phyloP scores from a whole-genome alignment of 2,329 filamentous ascomycete species.

The Biscogniauxia sp. region DNA sequence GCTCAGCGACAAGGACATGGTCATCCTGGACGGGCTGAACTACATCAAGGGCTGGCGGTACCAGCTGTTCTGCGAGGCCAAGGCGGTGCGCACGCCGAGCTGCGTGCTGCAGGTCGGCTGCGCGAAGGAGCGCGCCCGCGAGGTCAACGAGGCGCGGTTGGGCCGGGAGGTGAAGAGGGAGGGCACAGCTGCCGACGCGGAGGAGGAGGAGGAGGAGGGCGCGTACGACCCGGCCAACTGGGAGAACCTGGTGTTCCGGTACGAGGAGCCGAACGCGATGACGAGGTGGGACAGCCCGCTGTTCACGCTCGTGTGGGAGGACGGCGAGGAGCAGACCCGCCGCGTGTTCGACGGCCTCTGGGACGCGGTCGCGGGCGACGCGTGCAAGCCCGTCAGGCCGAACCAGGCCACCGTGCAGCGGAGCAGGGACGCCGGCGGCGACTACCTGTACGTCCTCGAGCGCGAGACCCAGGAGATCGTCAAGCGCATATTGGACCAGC shows the following conservation, averaged over 20 bases:
- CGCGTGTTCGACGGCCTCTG: conserved; percentile 65
- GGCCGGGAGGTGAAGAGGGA: conserved; percentile 32
- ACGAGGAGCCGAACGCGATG: conserved; percentile 86
- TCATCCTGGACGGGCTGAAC: conserved; percentile 77
- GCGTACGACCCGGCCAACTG: conserved; percentile 60
- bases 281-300: conserved; percentile 80
- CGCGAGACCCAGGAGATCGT: conserved; percentile 76
- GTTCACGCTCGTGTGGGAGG: conserved; percentile 76
- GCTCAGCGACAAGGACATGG: conserved; percentile 69
- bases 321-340: conserved; percentile 58
- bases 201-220: conserved; percentile 39
- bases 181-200: conserved; percentile 22
- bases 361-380: conserved; percentile 67
- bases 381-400: conserved; percentile 63
- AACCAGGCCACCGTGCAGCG: conserved; percentile 72
- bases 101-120: conserved; percentile 70
- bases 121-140: conserved; percentile 47
- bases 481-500: conserved; percentile 65
- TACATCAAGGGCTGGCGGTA: conserved; percentile 92
- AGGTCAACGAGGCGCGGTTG: conserved; percentile 61
- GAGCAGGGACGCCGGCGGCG: conserved; percentile 60
- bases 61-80: conserved; percentile 81
- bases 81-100: conserved; percentile 71
- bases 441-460: conserved; percentile 80
- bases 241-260: conserved; percentile 77